Evolutionary conservation across 2,329 filamentous ascomycete species (phyloP), one percentile per base, ranked within the genome.

Genomic region (Fusarium poae): DNA sequence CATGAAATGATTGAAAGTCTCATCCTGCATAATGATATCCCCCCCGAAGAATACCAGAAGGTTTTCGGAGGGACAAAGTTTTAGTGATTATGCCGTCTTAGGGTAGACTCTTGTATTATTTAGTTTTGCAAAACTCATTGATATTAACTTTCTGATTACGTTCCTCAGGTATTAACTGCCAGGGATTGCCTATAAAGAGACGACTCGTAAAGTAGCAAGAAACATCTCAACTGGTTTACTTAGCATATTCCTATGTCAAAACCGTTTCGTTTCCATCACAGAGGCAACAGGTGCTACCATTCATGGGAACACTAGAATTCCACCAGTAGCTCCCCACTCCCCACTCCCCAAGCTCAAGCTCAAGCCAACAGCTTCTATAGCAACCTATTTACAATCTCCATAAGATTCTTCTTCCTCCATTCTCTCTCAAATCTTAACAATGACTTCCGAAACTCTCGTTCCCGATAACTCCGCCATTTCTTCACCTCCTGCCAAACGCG

Each of bases 401-500:
- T 32, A 27, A 29, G 77, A 74, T 66, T 75, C 43, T 37, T 16
- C 30, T 29, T 35, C 20, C 32, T 16, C 32, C 34, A 27, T 50
- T 50, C 23, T 77, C 49, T 71, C 12, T 45, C 37, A 44, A 21
- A 42, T 29, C 43, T 55, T 25, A 46, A 71, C 54, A 49, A 68
- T 72, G 70, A 72, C 63, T 35, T 67, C 75, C 27, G 65, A 72
- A 42, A 70, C 70, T 35, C 59, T 76, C 54, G 76, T 76, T 59
- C 57, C 78, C 57, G 85, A 89, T 46, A 69, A 63, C 59, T 32
- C 57, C 20, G 88, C 88, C 53, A 84, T 89, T 40, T 85, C 86
- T 59, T 94, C 92, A 11, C 93, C 93, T 29, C 88, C 92, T 27
- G 85, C 92, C 48, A 97, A 97, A 83, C 89, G 93, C 77, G 86